Base-by-base conservation (phyloP, 129 eudicot species). In the Escallonia rubra region DNA sequence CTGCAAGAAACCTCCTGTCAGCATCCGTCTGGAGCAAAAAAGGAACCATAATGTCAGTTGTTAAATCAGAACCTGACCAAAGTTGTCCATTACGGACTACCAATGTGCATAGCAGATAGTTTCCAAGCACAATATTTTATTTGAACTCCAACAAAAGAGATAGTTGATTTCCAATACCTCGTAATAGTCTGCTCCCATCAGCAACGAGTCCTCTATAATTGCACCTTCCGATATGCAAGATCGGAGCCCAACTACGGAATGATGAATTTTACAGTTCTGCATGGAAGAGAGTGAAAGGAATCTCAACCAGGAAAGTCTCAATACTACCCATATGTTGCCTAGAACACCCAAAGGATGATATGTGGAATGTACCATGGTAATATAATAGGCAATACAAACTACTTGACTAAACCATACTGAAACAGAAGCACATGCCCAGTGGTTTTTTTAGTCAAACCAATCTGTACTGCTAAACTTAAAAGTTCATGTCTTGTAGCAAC, bases 101-200 rank as follows among this genome's bases (percentile, higher is more conserved):
- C 55, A 63, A 44, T 11, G 46, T 63, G 7, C n/a, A 62, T n/a
- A 11, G 6, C 10, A 61, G 11, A 13, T 2, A 13, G 49, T 9
- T 14, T 57, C 34, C 15, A 13, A 23, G 48, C 5, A 47, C 3
- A 8, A 10, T 9, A 55, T 10, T 10, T 3, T 12, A 54, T 6
- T 5, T 43, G 39, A 43, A 11, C 10, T 43, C 4, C 6, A 5
- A 40, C 43, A 57, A 4, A 10, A 59, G 2, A 54, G 55, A 72
- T 16, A 5, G 5, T 5, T 39, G 52, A 55, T 40, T 52, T 50
- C 3, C 48, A 55, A 60, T 79, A 92, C 98, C 96, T 92, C 98
- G 8, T 92, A 92, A 72, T 92, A 92, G 83, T 92, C 98, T 64
- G 98, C 98, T 59, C 96, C 98, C 96, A 92, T 92, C 79, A 92